Percentiles rank a stretch among this genome's conserved stretches.
These are phyloP conservation scores for Syncephalastrum monosporum DNA, from an alignment of 371 early-diverging fungal species.

Conservation along the genomic window DNA sequence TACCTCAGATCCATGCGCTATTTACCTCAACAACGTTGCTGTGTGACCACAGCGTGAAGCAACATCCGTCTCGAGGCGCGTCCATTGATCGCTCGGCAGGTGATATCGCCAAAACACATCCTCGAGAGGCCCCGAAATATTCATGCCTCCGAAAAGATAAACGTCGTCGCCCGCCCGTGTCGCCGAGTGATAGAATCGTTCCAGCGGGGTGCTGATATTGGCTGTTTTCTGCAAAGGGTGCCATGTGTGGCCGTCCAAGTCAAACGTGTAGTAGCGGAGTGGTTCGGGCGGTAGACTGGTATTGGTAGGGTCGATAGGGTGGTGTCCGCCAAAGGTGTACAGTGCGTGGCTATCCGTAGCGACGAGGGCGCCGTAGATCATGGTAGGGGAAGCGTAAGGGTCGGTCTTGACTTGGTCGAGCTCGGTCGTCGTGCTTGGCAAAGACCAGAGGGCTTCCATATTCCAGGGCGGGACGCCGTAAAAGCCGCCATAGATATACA, in stretches of 20 bases:
- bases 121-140: slow-evolving; percentile 18
- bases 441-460: slow-evolving; percentile 30
- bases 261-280: slow-evolving; percentile 25
- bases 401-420: slow-evolving; percentile 27
- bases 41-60: slow-evolving; percentile 32
- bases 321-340: slow-evolving; percentile 33
- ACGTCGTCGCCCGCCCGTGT: slow-evolving; percentile 5
- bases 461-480: slow-evolving; percentile 31
- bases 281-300: slow-evolving; percentile 16
- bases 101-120: slow-evolving; percentile 30
- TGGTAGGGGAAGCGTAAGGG: slow-evolving; percentile 29
- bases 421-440: slow-evolving; percentile 8
- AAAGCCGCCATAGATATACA: slow-evolving; percentile 34
- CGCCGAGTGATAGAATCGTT: slow-evolving; percentile 34
- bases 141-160: slow-evolving; percentile 34
- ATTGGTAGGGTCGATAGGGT: slow-evolving; percentile 11
- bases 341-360: slow-evolving; percentile 7
- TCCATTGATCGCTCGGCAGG: slow-evolving; percentile 19
- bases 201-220: slow-evolving; percentile 13
- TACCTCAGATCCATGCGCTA: background rate
- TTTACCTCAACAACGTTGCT: slow-evolving; percentile 29
- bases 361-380: slow-evolving; percentile 23
- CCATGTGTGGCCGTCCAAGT: slow-evolving; percentile 17
- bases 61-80: background rate
- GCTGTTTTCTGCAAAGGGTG: slow-evolving; percentile 25